Evolutionary conservation across 2,329 filamentous ascomycete species (phyloP).

Genomic region (Pseudogymnoascus sp.): DNA sequence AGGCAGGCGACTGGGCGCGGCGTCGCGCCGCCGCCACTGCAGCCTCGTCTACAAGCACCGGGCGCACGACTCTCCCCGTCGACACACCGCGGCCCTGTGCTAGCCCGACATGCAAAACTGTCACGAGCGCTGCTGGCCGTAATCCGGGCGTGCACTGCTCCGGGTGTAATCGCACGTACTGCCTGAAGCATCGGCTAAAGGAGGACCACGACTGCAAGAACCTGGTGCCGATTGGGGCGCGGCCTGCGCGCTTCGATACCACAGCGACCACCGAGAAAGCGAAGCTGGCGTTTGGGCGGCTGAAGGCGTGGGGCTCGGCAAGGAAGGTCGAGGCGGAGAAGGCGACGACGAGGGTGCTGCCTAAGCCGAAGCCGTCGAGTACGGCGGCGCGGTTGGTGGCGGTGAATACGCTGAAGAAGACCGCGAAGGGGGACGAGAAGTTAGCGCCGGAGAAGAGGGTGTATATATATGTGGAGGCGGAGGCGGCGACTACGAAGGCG

Average conservation of each 20-base stretch:
- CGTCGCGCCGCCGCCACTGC: constrained; percentile 46
- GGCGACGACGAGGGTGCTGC: constrained; percentile 38
- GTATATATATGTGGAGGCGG: constrained; percentile 84
- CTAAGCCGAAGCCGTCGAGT: constrained; percentile 54
- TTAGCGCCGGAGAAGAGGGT: constrained; percentile 74
- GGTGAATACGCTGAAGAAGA: constrained; percentile 71
- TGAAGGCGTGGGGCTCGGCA: constrained; percentile 71
- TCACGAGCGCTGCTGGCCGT: constrained; percentile 45
- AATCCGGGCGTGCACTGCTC: constrained; percentile 61
- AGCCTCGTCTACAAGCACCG: constrained; percentile 38
- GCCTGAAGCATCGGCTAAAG: constrained; percentile 64
- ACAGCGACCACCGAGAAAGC: constrained; percentile 52
- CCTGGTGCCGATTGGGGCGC: constrained; percentile 51
- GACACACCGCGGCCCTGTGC: constrained; percentile 60
- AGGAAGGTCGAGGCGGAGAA: constrained; percentile 55
- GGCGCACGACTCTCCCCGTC: constrained; percentile 44
- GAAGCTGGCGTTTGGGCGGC: constrained; percentile 62
- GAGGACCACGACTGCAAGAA: constrained; percentile 82
- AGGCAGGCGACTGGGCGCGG: constrained; percentile 54
- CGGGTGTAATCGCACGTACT: constrained; percentile 65
- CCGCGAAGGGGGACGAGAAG: constrained; percentile 82
- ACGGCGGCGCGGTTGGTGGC: constrained; percentile 58
- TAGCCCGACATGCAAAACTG: constrained; percentile 56
- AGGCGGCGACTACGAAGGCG: constrained; percentile 72
- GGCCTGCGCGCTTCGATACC: constrained; percentile 35